Conservation (phyloP, 2,329 filamentous ascomycete species). For the Ilyonectria robusta region DNA sequence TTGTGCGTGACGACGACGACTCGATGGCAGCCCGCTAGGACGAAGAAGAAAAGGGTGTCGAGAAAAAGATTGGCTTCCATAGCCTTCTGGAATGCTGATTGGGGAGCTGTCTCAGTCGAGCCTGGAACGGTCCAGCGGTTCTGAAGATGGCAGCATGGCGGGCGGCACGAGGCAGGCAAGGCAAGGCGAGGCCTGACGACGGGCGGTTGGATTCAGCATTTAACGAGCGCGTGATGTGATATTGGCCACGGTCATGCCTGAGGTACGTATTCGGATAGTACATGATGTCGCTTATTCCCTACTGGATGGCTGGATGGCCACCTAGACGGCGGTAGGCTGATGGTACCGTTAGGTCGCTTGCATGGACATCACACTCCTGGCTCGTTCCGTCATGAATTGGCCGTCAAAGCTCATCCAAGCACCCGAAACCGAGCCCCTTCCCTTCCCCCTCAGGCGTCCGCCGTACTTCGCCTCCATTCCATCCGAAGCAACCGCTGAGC, state of each 20-base stretch:
- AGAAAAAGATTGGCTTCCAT: background rate
- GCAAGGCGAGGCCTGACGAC: background rate
- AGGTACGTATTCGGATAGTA: background rate
- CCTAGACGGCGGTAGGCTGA: background rate
- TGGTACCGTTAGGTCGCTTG: background rate
- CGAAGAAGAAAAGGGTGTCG: background rate
- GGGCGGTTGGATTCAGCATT: background rate
- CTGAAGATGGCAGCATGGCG: background rate
- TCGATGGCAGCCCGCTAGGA: constrained; percentile 1
- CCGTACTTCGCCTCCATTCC: background rate
- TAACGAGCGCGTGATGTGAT: constrained; percentile 12
- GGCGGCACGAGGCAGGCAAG: background rate
- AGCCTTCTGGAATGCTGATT: background rate
- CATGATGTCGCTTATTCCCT: background rate
- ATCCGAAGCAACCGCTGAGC: background rate
- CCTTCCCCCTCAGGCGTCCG: background rate
- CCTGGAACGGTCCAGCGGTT: background rate
- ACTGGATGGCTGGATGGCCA: background rate
- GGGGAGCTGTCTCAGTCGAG: background rate
- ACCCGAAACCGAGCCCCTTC: constrained; percentile 1
- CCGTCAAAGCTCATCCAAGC: constrained; percentile 8
- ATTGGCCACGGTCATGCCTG: background rate
- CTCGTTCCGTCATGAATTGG: constrained; percentile 15
- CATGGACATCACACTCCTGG: constrained; percentile 1
- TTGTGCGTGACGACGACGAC: constrained; percentile 32